These are phyloP conservation scores for Phytophthora litchii DNA, from an alignment of 352 stramenopile genomes.

Conservation along the genomic window DNA sequence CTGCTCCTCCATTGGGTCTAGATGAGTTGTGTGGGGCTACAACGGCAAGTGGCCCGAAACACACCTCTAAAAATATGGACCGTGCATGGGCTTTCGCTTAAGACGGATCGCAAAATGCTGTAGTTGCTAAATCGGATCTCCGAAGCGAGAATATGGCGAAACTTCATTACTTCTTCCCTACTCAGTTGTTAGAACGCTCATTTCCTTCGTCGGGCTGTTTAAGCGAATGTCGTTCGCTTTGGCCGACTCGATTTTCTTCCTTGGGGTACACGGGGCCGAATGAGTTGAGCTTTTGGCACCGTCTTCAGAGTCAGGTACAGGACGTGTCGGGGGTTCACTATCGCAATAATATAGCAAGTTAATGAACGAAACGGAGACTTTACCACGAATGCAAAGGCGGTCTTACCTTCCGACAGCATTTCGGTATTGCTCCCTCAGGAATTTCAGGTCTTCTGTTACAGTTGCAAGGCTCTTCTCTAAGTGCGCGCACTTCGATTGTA, in stretches of 20 bases:
- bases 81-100: too few species aligned
- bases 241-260: conserved; percentile 56
- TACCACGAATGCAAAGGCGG: neutral
- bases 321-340: conserved; percentile 47
- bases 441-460: conserved; percentile 50
- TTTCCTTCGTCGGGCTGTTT: conserved; percentile 39
- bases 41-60: conserved; percentile 15
- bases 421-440: conserved; percentile 60
- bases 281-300: conserved; percentile 6
- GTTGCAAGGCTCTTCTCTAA: conserved; percentile 51
- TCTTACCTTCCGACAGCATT: conserved; percentile 52
- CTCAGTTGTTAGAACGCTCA: conserved; percentile 6
- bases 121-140: conserved; percentile 14
- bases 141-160: neutral
- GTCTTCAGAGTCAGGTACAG: conserved; percentile 10
- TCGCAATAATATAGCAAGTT: neutral
- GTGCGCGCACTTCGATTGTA: conserved; percentile 58
- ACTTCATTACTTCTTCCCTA: conserved; percentile 1
- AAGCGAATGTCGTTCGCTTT: conserved; percentile 54
- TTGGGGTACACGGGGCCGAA: conserved; percentile 48
- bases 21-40: conserved; percentile 1
- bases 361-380: neutral
- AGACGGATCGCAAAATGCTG: too few species aligned
- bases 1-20: conserved; percentile 20
- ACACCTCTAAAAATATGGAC: conserved; percentile 29